Evolutionary conservation across 1,284 basidiomycete species (phyloP).

Genomic region (Cutaneotrichosporon sp.): DNA sequence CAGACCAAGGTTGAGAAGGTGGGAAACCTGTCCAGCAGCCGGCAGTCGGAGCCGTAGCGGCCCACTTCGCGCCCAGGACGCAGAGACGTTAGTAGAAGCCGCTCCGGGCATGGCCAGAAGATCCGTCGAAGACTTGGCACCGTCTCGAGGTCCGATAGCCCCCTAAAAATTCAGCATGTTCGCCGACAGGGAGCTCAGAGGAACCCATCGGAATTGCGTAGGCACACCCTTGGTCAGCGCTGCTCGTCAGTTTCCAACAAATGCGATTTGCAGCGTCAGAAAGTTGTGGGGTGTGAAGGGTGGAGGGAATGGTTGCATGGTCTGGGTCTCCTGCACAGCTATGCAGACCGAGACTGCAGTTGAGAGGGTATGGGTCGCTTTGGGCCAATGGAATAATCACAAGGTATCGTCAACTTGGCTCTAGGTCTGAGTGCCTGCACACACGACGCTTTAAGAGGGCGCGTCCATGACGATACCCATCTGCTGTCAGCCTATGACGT

Average conservation of each 20-base stretch:
- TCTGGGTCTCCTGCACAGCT: background rate
- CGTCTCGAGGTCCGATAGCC: no score
- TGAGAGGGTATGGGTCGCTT: background rate
- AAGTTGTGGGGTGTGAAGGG: background rate
- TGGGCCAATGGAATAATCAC: slow-evolving; percentile 1
- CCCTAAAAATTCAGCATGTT: no score
- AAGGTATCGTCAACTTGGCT: slow-evolving; percentile 1
- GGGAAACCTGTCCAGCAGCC: no score
- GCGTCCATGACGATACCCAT: slow-evolving; percentile 49
- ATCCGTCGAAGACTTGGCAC: no score
- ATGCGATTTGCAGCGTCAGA: background rate
- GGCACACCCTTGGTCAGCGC: no score
- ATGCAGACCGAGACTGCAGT: background rate
- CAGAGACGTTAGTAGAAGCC: no score
- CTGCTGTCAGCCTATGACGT: slow-evolving; percentile 22
- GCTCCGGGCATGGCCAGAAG: background rate
- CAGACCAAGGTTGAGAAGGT: no score
- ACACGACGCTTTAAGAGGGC: slow-evolving; percentile 18
- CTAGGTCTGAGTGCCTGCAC: background rate
- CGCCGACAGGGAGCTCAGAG: no score
- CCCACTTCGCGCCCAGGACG: no score
- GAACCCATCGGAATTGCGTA: no score
- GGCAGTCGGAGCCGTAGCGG: no score
- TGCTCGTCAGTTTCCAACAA: background rate
- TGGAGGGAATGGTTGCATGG: background rate